These are phyloP conservation scores for Pyracantha coccinea DNA, from an alignment of 331 rosid species.

Conservation along the genomic window DNA sequence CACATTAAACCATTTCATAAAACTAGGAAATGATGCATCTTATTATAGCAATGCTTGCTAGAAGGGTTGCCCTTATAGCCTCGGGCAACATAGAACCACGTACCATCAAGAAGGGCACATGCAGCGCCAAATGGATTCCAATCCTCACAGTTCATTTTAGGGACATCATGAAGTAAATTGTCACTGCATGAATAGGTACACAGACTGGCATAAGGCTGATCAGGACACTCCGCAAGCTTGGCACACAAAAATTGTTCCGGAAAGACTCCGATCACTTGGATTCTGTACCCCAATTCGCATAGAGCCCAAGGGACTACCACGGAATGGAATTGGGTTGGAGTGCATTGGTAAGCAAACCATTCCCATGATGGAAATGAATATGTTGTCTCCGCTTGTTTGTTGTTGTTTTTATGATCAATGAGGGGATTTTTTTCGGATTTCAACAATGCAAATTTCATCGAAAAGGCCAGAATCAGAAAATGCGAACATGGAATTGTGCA, in stretches of 20 bases:
- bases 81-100: conserved; percentile 2
- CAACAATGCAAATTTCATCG: not conserved
- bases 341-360: not conserved
- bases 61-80: not conserved
- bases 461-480: not conserved
- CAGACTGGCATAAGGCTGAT: not conserved
- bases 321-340: conserved; percentile 1
- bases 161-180: not conserved
- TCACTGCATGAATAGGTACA: not conserved
- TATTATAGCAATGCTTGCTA: not conserved
- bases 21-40: not conserved
- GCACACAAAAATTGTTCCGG: not conserved
- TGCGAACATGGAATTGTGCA: not conserved
- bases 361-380: not conserved
- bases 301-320: not conserved
- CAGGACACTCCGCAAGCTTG: not conserved
- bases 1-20: not conserved
- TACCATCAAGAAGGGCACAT: not conserved
- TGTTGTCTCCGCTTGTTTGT: not conserved
- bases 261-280: not conserved
- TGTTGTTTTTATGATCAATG: not conserved
- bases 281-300: not conserved
- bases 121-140: not conserved
- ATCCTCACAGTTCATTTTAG: not conserved
- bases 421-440: not conserved